Base-by-base conservation (phyloP, 768 basidiomycete genomes). In the Royoungia palumana region DNA sequence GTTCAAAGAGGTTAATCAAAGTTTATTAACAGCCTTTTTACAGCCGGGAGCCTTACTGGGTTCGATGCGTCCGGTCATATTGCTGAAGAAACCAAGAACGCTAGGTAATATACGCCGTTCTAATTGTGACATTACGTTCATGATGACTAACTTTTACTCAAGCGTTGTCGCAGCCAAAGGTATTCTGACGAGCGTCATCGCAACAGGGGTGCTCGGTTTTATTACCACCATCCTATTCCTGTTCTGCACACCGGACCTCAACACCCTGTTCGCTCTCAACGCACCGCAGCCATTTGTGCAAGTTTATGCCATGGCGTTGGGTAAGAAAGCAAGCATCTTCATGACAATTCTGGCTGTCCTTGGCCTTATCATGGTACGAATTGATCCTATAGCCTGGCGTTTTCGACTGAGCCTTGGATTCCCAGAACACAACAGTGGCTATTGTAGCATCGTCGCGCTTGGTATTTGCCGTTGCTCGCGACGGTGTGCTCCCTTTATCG, bases 281-380 rank as follows among this genome's bases (percentile, higher is more conserved):
- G 89, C 92, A 0, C 93, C 93, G 0, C 92, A 96, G 61, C 93
- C 94, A 0, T 96, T 94, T 55, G 92, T 94, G 12, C 87, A 85
- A 57, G 75, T 96, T 12, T 95, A 94, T 63, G 84, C 84, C 1
- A 68, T 91, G 46, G 90, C 94, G 1, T 69, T 95, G 5, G 93
- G 93, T 7, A 83, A 78, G 61, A 82, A 81, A 12, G 82, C 81
- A 0, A 86, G 88, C 57, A 74, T 89, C 35, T 86, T 96, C 63
- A 94, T 95, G 93, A 93, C 90, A 6, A 68, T 82, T 41, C 76
- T 96, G 40, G 91, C 94, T 2, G 78, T 81, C 30, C 47, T 94
- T 27, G 93, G 94, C n/a, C 76, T 95, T 20, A 84, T 94, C 46
- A 71, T 95, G 70, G 89, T 91, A 51, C 10, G 82, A 63, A 46